These are phyloP conservation scores for Calycina herbarum DNA, from an alignment of 2,329 filamentous ascomycete species.

Conservation along the genomic window DNA sequence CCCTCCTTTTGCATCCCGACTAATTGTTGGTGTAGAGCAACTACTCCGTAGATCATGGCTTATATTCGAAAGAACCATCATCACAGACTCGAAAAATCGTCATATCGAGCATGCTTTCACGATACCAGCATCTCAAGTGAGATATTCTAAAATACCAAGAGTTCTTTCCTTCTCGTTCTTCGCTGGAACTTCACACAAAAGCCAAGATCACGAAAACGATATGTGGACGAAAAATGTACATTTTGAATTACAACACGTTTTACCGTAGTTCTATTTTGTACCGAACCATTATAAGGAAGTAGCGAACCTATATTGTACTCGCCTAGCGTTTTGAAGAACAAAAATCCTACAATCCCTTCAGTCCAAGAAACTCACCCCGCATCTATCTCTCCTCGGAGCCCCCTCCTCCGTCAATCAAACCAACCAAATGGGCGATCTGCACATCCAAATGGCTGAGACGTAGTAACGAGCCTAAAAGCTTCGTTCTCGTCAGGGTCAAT, in stretches of 20 bases:
- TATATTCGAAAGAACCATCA: neutral
- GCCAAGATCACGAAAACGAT: neutral
- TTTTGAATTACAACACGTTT: constrained; percentile 16
- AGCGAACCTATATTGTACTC: constrained; percentile 8
- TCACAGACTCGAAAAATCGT: neutral
- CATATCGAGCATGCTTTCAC: neutral
- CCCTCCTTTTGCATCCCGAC: neutral
- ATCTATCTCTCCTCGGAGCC: neutral
- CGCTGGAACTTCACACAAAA: neutral
- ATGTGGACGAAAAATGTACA: constrained; percentile 1
- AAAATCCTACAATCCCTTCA: neutral
- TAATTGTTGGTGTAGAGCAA: neutral
- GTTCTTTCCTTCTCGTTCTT: neutral
- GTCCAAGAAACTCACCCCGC: neutral
- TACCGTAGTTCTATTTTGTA: constrained; percentile 1
- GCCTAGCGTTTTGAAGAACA: constrained; percentile 1
- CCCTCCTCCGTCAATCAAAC: neutral
- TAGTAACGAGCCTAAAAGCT: constrained; percentile 4
- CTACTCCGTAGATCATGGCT: neutral
- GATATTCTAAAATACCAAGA: neutral
- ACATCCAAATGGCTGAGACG: constrained; percentile 1
- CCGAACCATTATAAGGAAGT: constrained; percentile 8
- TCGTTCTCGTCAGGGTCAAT: neutral
- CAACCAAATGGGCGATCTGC: neutral
- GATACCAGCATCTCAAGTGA: neutral